A percentile compares a stretch with the other conserved stretches of the same genome.
phyloP scores from a whole-genome alignment of 139 green algal genomes.

The Diplosphaera chodatii region DNA sequence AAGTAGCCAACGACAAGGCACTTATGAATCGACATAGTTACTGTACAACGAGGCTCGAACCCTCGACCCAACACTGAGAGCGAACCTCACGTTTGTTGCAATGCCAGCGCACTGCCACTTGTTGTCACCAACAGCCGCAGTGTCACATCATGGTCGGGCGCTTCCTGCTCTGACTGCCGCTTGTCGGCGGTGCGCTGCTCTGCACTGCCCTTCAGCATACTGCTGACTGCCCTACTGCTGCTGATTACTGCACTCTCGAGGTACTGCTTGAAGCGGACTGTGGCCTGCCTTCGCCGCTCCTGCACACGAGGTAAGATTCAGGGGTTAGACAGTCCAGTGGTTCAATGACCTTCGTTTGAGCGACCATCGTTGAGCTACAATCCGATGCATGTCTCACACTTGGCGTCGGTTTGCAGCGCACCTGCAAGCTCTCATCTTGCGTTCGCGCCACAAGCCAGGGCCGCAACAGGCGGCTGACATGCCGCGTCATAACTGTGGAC shows the following conservation, averaged over 20 bases:
- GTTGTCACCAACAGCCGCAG: neutral
- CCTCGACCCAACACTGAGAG: too few species aligned
- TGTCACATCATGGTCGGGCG: neutral
- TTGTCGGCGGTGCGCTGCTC: neutral
- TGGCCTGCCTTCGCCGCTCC: neutral
- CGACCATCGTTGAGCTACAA: too few species aligned
- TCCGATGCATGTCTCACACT: too few species aligned
- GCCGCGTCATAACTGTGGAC: conserved; percentile 39
- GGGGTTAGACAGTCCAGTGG: too few species aligned
- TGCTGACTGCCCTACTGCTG: neutral
- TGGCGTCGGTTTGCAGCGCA: too few species aligned
- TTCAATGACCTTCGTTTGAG: too few species aligned
- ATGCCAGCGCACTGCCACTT: neutral
- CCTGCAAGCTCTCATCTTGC: neutral
- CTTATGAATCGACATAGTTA: too few species aligned
- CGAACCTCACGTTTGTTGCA: neutral
- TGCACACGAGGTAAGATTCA: neutral
- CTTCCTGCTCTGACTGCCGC: neutral
- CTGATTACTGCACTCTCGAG: neutral
- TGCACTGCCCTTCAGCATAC: neutral
- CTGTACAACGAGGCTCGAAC: too few species aligned
- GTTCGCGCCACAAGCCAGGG: neutral
- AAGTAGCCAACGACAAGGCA: too few species aligned
- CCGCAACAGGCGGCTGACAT: conserved; percentile 41
- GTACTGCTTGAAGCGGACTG: neutral